These are phyloP conservation scores for Sungouiozyma intestinalis DNA, from an alignment of 805 yeast species.

Conservation along the genomic window DNA sequence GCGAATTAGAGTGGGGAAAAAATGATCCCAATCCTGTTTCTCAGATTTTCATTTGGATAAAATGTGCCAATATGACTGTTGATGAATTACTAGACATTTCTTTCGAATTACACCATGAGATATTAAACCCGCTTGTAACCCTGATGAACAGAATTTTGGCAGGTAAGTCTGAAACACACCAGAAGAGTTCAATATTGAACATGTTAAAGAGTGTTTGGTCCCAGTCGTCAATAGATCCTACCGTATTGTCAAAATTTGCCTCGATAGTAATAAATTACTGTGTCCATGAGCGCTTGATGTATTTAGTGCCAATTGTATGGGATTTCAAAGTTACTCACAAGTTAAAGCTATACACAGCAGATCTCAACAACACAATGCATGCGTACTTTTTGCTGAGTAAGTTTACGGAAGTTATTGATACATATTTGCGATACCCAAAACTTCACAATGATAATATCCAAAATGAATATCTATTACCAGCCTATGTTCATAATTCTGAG, in stretches of 20 bases:
- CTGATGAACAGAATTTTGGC: no score
- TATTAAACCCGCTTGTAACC: no score
- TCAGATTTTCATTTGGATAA: not conserved
- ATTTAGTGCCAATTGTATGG: slow-evolving; percentile 24
- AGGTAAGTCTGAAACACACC: no score
- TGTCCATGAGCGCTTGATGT: slow-evolving; percentile 9
- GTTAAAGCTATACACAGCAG: slow-evolving; percentile 10
- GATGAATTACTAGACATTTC: not conserved
- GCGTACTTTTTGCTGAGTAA: slow-evolving; percentile 14
- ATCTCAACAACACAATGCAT: slow-evolving; percentile 20
- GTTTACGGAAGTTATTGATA: slow-evolving; percentile 19
- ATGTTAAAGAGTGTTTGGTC: slow-evolving; percentile 4
- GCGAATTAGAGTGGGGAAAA: not conserved
- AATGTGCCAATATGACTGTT: not conserved
- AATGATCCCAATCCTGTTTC: not conserved
- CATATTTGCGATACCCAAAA: slow-evolving; percentile 30
- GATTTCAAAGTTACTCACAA: slow-evolving; percentile 18
- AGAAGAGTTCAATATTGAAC: not conserved
- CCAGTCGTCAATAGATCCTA: slow-evolving; percentile 12
- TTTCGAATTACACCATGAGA: no score
- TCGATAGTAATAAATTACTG: slow-evolving; percentile 20
- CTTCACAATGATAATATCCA: slow-evolving; percentile 37
- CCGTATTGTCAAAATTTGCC: slow-evolving; percentile 21
- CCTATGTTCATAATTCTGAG: slow-evolving; percentile 20
- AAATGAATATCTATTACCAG: slow-evolving; percentile 37